These are phyloP conservation scores for Magnusiomyces suaveolens DNA, from an alignment of 1,139 yeast species.

Conservation along the genomic window DNA sequence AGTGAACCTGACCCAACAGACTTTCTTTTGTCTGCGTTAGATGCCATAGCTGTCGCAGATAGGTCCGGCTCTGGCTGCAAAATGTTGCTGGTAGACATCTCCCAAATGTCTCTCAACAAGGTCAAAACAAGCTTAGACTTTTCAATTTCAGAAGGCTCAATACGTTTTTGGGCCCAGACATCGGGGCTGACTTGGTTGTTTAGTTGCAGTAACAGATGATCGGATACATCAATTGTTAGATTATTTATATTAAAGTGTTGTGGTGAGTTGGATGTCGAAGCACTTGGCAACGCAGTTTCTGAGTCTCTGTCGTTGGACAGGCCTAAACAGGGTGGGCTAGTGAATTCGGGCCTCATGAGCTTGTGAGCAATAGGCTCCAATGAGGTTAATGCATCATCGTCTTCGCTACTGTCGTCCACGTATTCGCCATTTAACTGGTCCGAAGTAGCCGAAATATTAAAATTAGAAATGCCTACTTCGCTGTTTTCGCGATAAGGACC, in stretches of 20 bases:
- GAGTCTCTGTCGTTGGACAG: background rate
- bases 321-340: background rate
- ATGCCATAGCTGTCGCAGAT: slow-evolving; percentile 1
- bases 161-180: slow-evolving; percentile 19
- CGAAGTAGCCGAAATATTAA: no score
- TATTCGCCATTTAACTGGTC: no score
- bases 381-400: slow-evolving; percentile 23
- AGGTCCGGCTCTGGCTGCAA: background rate
- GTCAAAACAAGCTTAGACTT: slow-evolving; percentile 20
- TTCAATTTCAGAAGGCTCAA: slow-evolving; percentile 19
- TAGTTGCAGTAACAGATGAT: background rate
- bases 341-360: background rate
- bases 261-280: background rate
- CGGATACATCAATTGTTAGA: background rate
- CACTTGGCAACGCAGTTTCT: background rate
- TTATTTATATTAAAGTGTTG: background rate
- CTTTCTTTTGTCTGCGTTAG: background rate
- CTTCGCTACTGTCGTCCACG: slow-evolving; percentile 20
- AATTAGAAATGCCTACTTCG: no score
- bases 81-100: slow-evolving; percentile 16
- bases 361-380: slow-evolving; percentile 18
- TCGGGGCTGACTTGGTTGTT: slow-evolving; percentile 13
- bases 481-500: no score
- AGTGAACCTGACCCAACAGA: no score
- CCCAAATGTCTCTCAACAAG: slow-evolving; percentile 22